Conservation (phyloP, 2,329 filamentous ascomycete genomes). For the Cladophialophora yegresii region DNA sequence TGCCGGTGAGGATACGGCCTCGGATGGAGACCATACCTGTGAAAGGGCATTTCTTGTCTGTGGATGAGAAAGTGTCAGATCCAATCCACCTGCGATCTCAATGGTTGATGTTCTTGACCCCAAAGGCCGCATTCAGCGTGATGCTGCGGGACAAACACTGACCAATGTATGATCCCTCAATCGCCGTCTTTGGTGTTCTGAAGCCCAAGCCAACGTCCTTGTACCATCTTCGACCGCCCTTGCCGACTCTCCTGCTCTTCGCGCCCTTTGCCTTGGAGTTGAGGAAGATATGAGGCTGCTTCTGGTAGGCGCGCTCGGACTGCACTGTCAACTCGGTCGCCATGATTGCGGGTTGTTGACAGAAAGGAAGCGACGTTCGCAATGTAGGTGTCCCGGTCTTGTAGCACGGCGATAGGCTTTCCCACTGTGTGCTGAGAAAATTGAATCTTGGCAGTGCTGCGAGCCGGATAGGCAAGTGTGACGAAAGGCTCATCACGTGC, state of each 20-base stretch:
- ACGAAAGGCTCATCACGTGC: neutral
- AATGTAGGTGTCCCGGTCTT: constrained; percentile 27
- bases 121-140: neutral
- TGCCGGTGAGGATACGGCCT: constrained; percentile 99
- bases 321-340: constrained; percentile 99
- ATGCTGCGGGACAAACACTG: constrained; percentile 49
- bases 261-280: constrained; percentile 92
- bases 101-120: neutral
- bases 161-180: constrained; percentile 99
- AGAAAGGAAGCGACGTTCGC: constrained; percentile 32
- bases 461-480: neutral
- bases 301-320: constrained; percentile 99
- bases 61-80: constrained; percentile 36
- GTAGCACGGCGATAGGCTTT: neutral
- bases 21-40: constrained; percentile 98
- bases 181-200: constrained; percentile 96
- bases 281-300: constrained; percentile 99
- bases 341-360: constrained; percentile 65
- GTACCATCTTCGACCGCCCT: constrained; percentile 95
- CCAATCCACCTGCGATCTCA: constrained; percentile 20
- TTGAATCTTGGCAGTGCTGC: constrained; percentile 9
- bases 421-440: constrained; percentile 22
- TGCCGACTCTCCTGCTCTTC: constrained; percentile 77
- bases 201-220: constrained; percentile 99
- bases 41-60: constrained; percentile 99